Conservation (phyloP, 345 rosid species). For the Chamaenerion angustifolium region DNA sequence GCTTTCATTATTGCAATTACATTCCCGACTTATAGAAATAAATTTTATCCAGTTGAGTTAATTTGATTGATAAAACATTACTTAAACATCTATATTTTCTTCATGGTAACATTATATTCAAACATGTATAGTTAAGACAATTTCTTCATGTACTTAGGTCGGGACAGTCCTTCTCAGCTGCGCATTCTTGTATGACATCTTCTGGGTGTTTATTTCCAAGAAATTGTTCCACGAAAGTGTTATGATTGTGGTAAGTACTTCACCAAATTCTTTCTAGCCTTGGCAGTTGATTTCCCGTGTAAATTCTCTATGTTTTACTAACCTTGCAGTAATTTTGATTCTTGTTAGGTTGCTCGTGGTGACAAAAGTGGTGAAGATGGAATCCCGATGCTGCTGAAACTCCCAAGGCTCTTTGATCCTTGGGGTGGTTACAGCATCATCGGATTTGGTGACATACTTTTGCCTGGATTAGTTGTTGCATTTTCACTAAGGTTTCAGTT, state of each 20-base stretch:
- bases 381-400: conserved; percentile 92
- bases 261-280: conserved; percentile 2
- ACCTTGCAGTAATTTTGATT: conserved; percentile 5
- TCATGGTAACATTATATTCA: too few species aligned
- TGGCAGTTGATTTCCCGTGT: neutral
- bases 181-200: conserved; percentile 91
- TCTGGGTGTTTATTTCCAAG: conserved; percentile 97
- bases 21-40: too few species aligned
- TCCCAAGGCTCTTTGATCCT: conserved; percentile 93
- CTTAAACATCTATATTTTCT: too few species aligned
- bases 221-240: conserved; percentile 92
- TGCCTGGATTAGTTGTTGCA: conserved; percentile 82
- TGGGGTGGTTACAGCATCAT: conserved; percentile 99
- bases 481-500: conserved; percentile 70
- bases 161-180: conserved; percentile 95
- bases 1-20: too few species aligned
- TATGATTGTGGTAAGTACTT: conserved; percentile 86
- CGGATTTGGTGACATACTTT: conserved; percentile 96
- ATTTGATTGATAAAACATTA: too few species aligned
- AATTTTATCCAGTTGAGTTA: too few species aligned
- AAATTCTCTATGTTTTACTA: neutral
- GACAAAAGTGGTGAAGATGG: conserved; percentile 95
- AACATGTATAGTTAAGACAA: neutral
- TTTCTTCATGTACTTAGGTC: conserved; percentile 34
- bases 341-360: conserved; percentile 82